A percentile compares a stretch with the other conserved stretches of the same genome.
phyloP scores from a whole-genome alignment of 2,329 filamentous ascomycete species.

The Fusarium burgessii region DNA sequence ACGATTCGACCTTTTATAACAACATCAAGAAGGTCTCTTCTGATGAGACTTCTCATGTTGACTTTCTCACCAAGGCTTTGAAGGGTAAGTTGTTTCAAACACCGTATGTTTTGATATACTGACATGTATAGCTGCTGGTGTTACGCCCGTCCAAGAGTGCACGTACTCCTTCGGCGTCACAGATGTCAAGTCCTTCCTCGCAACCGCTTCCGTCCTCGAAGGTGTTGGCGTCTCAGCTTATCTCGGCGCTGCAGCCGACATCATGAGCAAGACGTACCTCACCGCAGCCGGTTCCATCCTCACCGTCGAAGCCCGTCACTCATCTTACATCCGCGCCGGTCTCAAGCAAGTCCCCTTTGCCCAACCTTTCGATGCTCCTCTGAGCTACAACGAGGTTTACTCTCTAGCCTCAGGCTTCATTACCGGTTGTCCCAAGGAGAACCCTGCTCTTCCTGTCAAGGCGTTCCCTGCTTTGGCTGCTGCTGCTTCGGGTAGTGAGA shows the following conservation, averaged over 20 bases:
- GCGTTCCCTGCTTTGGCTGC: slow-evolving; percentile 65
- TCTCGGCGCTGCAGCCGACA: slow-evolving; percentile 71
- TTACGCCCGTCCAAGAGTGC: slow-evolving; percentile 64
- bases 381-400: slow-evolving; percentile 70
- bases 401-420: slow-evolving; percentile 75
- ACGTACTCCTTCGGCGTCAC: slow-evolving; percentile 71
- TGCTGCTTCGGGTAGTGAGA: slow-evolving; percentile 40
- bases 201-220: slow-evolving; percentile 72
- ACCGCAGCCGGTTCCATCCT: slow-evolving; percentile 72
- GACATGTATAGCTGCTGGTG: slow-evolving; percentile 53
- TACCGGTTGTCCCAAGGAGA: slow-evolving; percentile 64
- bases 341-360: slow-evolving; percentile 65
- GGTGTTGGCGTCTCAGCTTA: slow-evolving; percentile 74
- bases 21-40: slow-evolving; percentile 67
- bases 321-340: slow-evolving; percentile 67
- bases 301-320: slow-evolving; percentile 72
- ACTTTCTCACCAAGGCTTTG: slow-evolving; percentile 37
- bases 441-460: slow-evolving; percentile 68
- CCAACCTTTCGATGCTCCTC: slow-evolving; percentile 69
- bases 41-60: slow-evolving; percentile 58
- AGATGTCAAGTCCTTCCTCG: slow-evolving; percentile 67
- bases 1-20: slow-evolving; percentile 64
- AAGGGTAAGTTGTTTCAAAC: slow-evolving; percentile 7
- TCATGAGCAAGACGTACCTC: slow-evolving; percentile 69
- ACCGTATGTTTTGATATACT: accelerated